Percentiles rank a stretch among this genome's conserved stretches.
Evolutionary conservation across 2,329 filamentous ascomycete species (phyloP).

Genomic region (Ceratocystis eucalypticola): DNA sequence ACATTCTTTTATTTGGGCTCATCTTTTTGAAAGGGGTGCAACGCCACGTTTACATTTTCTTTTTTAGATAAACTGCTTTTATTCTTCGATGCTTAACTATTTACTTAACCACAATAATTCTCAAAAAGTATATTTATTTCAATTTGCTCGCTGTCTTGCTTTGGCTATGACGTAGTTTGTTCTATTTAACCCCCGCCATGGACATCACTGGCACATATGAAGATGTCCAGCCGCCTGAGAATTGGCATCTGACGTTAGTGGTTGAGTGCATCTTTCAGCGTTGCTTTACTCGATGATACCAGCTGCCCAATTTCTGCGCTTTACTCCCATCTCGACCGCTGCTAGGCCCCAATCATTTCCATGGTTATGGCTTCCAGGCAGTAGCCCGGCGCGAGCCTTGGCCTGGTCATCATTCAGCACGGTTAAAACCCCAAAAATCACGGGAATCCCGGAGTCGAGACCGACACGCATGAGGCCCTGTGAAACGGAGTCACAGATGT

Average conservation of each 20-base stretch:
- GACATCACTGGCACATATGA: background rate
- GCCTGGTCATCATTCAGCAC: conserved; percentile 82
- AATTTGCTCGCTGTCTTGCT: background rate
- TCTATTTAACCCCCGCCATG: background rate
- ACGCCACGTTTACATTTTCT: conserved; percentile 8
- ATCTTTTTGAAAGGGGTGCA: conserved; percentile 5
- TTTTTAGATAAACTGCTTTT: conserved; percentile 5
- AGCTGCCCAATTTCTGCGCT: conserved; percentile 69
- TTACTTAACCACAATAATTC: conserved; percentile 6
- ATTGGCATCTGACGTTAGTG: too few species aligned
- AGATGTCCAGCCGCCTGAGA: background rate
- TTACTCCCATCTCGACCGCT: conserved; percentile 84
- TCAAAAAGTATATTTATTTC: conserved; percentile 9
- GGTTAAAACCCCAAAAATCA: conserved; percentile 86
- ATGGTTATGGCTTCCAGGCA: conserved; percentile 89
- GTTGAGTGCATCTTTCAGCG: background rate
- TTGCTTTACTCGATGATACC: conserved; percentile 41
- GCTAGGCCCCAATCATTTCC: conserved; percentile 92
- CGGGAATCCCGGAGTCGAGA: conserved; percentile 73
- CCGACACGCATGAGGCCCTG: conserved; percentile 92
- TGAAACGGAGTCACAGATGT: conserved; percentile 82
- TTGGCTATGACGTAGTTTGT: background rate
- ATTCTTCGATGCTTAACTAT: background rate
- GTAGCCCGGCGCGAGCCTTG: conserved; percentile 64
- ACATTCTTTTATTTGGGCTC: background rate